These are phyloP conservation scores for Starmera dryadoides DNA, from an alignment of 805 yeast species.

Conservation along the genomic window DNA sequence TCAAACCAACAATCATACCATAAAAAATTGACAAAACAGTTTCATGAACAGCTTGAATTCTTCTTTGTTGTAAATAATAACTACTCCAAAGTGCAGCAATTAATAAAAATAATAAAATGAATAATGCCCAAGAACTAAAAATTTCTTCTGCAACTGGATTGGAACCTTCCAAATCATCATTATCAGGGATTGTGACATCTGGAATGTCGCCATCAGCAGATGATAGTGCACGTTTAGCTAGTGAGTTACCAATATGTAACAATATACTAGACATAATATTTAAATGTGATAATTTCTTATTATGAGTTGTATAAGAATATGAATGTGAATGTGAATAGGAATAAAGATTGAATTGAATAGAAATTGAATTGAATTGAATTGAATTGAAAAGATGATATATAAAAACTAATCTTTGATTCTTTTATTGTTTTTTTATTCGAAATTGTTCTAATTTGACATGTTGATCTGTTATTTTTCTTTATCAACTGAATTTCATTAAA, in stretches of 20 bases:
- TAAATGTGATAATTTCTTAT: neutral
- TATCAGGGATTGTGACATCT: constrained; percentile 30
- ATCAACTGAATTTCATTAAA: too few relatives aligned
- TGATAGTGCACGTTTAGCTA: neutral
- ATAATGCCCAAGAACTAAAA: constrained; percentile 95
- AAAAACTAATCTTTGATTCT: too few relatives aligned
- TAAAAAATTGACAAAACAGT: constrained; percentile 93
- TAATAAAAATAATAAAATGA: constrained; percentile 71
- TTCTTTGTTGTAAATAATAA: constrained; percentile 82
- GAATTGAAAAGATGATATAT: too few relatives aligned
- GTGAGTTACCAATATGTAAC: neutral
- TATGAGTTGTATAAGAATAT: too few relatives aligned
- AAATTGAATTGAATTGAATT: too few relatives aligned
- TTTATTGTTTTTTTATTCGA: too few relatives aligned
- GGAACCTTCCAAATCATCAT: constrained; percentile 54
- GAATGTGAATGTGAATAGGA: too few relatives aligned
- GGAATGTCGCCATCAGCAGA: constrained; percentile 32
- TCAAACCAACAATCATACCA: constrained; percentile 92
- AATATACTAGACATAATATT: neutral
- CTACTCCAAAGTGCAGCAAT: constrained; percentile 93
- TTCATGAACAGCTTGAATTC: constrained; percentile 95
- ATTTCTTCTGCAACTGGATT: constrained; percentile 93
- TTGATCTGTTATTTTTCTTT: too few relatives aligned
- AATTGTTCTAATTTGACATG: too few relatives aligned
- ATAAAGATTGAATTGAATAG: too few relatives aligned